phyloP scores from a whole-genome alignment of 2,329 filamentous ascomycete species.

The Fusarium sp. region DNA sequence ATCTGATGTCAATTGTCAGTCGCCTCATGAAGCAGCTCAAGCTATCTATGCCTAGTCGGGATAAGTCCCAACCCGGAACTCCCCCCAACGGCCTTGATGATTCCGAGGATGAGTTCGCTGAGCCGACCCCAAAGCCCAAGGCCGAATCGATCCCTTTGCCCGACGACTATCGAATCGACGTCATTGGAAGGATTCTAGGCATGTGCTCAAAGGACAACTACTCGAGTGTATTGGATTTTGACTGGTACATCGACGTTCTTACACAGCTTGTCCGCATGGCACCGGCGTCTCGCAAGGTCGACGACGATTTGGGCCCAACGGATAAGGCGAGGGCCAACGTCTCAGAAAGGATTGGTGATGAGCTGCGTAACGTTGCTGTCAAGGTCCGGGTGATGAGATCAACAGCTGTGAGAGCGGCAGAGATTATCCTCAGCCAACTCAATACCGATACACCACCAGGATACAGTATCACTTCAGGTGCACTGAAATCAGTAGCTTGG shows the following conservation, averaged over 20 bases:
- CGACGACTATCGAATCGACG: conserved; percentile 85
- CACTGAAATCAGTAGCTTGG: conserved; percentile 84
- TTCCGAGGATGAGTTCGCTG: conserved; percentile 62
- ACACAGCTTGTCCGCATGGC: conserved; percentile 84
- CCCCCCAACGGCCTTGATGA: conserved; percentile 61
- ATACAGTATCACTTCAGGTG: conserved; percentile 70
- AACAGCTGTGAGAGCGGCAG: conserved; percentile 85
- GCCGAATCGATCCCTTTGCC: conserved; percentile 73
- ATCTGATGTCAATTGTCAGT: conserved; percentile 84
- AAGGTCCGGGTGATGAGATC: conserved; percentile 86
- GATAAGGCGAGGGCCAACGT: conserved; percentile 58
- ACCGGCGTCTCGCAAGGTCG: conserved; percentile 59
- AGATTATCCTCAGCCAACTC: conserved; percentile 75
- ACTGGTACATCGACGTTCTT: conserved; percentile 95
- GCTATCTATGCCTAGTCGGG: conserved; percentile 66
- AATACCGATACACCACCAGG: conserved; percentile 64
- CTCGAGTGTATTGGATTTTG: conserved; percentile 86
- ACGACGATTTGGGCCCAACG: conserved; percentile 52
- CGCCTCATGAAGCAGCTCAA: conserved; percentile 89
- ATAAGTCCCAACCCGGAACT: conserved; percentile 56
- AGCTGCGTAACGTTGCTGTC: conserved; percentile 90
- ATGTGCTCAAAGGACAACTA: conserved; percentile 95
- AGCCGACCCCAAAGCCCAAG: conserved; percentile 47
- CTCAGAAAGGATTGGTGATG: conserved; percentile 80
- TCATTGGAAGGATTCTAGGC: conserved; percentile 83